Base-by-base conservation (phyloP, 1,284 basidiomycete genomes). In the Golubevia pallescens region DNA sequence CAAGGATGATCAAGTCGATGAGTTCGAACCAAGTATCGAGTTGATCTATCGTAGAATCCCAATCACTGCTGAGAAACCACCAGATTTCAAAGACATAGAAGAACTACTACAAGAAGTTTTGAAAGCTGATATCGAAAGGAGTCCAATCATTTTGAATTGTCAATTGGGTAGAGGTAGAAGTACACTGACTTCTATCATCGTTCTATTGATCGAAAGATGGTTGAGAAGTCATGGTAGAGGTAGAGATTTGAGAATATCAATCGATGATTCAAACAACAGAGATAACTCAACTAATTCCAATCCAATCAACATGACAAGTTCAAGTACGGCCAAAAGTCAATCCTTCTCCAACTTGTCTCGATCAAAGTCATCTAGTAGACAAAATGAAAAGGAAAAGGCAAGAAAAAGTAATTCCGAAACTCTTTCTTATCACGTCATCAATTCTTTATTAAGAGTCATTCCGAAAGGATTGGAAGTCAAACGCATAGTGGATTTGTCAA, bases 121-220 rank as follows among this genome's bases (percentile, higher is more conserved):
- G 56, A 88, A 91, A n/a, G 90, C 91, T 28, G 89, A 92, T 64
- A 89, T 91, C 2, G 88, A 90, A 34, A 88, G 89, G 55, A 91
- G 92, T 0, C 93, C 95, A 0, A 92, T 99, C 69, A 92, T 99
- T 23, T 90, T 99, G 61, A 99, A 99, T 83, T 97, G 95, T 80
- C 97, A 99, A 86, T 90, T 99, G 2, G 96, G 96, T 2, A 88
- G 94, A 38, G 96, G 96, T n/a, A 89, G 97, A 75, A 95, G 93
- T 69, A 97, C 95, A 0, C 88, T 95, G 70, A 91, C 94, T 16
- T 92, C 95, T 4, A 93, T 95, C 58, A 90, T 97, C 63, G 88
- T 98, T 56, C 87, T 94, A 24, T 88, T 99, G 54, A 93, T 97
- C 60, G 90, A 93, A 77, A 89, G 92, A 77, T 97, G 96, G 96